Base-by-base conservation (phyloP, 768 basidiomycete species). In the Lentinula aciculospora region DNA sequence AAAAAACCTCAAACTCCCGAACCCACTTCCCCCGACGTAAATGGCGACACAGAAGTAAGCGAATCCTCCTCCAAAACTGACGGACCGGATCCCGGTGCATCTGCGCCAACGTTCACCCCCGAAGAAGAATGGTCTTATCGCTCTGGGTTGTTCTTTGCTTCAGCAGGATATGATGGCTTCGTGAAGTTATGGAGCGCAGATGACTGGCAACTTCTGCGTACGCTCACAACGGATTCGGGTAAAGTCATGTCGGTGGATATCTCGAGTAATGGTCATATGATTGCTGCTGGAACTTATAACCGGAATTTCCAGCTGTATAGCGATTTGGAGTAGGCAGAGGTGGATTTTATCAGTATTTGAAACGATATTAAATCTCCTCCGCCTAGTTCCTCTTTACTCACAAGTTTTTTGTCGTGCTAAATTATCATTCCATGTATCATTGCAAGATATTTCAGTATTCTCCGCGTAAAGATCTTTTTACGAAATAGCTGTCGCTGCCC, bases 211-310 rank as follows among this genome's bases (percentile, higher is more conserved):
- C 74, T 95, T 44, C 79, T 97, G 53, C 82, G 87, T 61, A 89
- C 89, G 44, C 77, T 99, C 58, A 85, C 93, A 53, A 95, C 94
- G 21, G 96, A 98, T 67, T 88, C 89, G 27, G 94, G 95, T n/a
- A 98, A 98, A 72, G 95, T 98, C 60, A 99, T 98, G 97, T 92
- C 91, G 6, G 94, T 98, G 9, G 97, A 99, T 68, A 79, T 98
- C 21, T 85, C 87, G 27, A 79, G 79, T 55, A 92, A 96, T 69
- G 92, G 86, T 12, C 85, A 84, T 65, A 79, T 92, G 67, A 80
- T 97, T 44, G 95, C 87, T 3, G 89, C 89, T 4, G 94, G 94
- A 36, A 94, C 92, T 44, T 96, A 92, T 70, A 95, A 93, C 72
- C 81, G 95, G 59, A 94, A 90, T 72, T 97, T 93, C 80, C 95